Evolutionary conservation across 2,329 filamentous ascomycete genomes (phyloP).

Genomic region (Metarhizium album): DNA sequence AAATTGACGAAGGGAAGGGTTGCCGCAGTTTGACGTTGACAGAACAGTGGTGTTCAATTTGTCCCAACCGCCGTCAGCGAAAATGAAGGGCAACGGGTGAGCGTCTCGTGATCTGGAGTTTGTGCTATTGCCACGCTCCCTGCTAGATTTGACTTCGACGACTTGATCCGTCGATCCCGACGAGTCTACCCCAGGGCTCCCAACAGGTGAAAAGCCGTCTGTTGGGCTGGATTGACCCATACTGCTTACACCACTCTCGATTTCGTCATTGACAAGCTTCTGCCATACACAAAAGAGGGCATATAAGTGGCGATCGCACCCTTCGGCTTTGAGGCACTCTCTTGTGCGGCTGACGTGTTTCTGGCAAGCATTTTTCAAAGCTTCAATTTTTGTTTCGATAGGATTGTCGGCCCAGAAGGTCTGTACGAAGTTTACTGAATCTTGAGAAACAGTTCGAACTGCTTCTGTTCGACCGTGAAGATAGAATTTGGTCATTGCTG

Average conservation of each 20-base stretch:
- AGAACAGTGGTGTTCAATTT: constrained; percentile 89
- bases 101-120: constrained; percentile 35
- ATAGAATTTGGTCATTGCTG: constrained; percentile 94
- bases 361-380: constrained; percentile 71
- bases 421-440: constrained; percentile 79
- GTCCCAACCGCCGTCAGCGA: constrained; percentile 85
- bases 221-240: constrained; percentile 54
- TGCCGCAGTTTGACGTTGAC: constrained; percentile 97
- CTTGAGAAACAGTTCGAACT: constrained; percentile 72
- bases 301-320: constrained; percentile 87
- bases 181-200: constrained; percentile 44
- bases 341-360: constrained; percentile 72
- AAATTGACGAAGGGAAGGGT: constrained; percentile 87
- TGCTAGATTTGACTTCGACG: constrained; percentile 24
- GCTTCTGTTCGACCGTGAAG: constrained; percentile 93
- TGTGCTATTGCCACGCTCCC: constrained; percentile 44
- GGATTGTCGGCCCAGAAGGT: constrained; percentile 93
- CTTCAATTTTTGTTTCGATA: constrained; percentile 71
- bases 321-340: constrained; percentile 80
- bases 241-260: constrained; percentile 41
- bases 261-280: constrained; percentile 62
- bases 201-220: constrained; percentile 37
- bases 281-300: constrained; percentile 95
- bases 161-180: constrained; percentile 22
- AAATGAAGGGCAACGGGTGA: constrained; percentile 61